phyloP scores from a whole-genome alignment of 768 basidiomycete genomes.

The Auricularia cornea region DNA sequence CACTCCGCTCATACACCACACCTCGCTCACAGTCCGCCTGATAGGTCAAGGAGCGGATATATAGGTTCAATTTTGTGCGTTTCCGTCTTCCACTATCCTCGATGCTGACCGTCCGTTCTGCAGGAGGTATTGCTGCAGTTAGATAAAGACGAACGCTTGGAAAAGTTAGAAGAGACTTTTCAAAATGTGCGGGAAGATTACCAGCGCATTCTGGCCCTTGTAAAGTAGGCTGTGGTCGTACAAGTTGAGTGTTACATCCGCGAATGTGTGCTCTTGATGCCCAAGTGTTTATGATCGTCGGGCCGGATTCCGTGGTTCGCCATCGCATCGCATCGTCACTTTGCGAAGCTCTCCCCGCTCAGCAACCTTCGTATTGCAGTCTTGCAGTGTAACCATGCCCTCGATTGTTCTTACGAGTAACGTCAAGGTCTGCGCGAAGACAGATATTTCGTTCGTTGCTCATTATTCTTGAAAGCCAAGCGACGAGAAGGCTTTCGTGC shows the following conservation, averaged over 20 bases:
- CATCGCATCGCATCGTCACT: no score
- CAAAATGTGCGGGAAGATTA: slow-evolving; percentile 82
- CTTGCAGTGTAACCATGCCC: slow-evolving; percentile 29
- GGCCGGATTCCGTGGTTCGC: no score
- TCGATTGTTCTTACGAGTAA: slow-evolving; percentile 32
- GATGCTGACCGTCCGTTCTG: neutral
- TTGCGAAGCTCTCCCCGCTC: no score
- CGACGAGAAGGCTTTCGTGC: slow-evolving; percentile 27
- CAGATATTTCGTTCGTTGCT: neutral
- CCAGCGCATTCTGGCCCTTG: slow-evolving; percentile 58
- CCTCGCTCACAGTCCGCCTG: neutral
- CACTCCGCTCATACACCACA: neutral
- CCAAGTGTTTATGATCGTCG: no score
- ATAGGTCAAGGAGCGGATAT: slow-evolving; percentile 90
- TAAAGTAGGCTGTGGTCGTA: slow-evolving; percentile 20
- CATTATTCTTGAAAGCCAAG: slow-evolving; percentile 13
- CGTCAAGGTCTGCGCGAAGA: slow-evolving; percentile 20
- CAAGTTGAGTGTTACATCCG: no score
- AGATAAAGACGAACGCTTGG: slow-evolving; percentile 76
- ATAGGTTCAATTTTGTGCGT: slow-evolving; percentile 84
- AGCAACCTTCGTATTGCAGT: no score
- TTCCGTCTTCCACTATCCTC: neutral
- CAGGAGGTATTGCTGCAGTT: slow-evolving; percentile 85
- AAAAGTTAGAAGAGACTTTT: slow-evolving; percentile 91
- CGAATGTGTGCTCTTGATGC: no score